Evolutionary conservation across 2,329 filamentous ascomycete species (phyloP), one percentile per base, ranked within the genome.

Genomic region (Cladosporium sp.): DNA sequence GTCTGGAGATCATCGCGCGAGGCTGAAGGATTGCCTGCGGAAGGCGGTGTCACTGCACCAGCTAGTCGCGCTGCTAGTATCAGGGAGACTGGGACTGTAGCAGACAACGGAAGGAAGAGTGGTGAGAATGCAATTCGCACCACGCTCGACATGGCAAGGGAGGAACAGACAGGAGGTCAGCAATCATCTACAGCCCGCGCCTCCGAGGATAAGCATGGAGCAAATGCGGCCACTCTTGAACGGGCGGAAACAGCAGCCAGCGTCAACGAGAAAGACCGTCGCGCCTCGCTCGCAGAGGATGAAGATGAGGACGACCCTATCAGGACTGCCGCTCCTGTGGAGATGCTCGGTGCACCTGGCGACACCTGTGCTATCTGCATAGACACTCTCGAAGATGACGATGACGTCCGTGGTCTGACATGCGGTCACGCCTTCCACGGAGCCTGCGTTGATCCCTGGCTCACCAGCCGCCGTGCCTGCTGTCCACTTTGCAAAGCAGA

Each of bases 391-490:
- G 94, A 99, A 73, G 91, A 97, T 63, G 90, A 97, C 63, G 94
- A 97, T 67, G 93, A 99, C 71, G 87, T 99, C 51, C 90, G 94
- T 66, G 94, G 94, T 2, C 78, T 99, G 61, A 92, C 90, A 3
- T 99, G 94, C 70, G 94, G 94, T n/a, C 94, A 99, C 74, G 92
- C 93, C 56, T 99, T 97, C 83, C 94, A 99, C 73, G 92, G 92
- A 52, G 90, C 88, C 39, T 99, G 94, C 71, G 85, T 99, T 51
- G 94, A 99, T 67, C 94, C 94, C 11, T 99, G 94, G 94, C 78
- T 99, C 63, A 99, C 94, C 9, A 92, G 89, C 70, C 86, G 94
- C 63, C 88, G 93, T 65, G 94, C 94, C 25, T 97, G 93, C 78
- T 99, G 94, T 73, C 94, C 94, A 5, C 86, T 99, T 6, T 99